Evolutionary conservation across 2,329 filamentous ascomycete genomes (phyloP), one percentile per base, ranked within the genome.

Genomic region (Aspergillus carbonarius): DNA sequence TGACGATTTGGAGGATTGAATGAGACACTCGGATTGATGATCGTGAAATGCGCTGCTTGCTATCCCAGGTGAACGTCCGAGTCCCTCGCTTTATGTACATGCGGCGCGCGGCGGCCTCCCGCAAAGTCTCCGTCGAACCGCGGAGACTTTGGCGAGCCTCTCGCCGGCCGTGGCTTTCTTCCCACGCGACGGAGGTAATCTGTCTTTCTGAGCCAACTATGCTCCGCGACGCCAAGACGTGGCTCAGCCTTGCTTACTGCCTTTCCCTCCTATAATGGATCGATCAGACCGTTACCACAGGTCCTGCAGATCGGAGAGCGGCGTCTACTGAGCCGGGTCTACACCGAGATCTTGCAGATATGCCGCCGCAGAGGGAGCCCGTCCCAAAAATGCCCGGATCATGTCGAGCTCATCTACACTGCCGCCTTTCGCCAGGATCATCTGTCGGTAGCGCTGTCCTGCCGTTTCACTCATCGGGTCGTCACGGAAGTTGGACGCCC

Each of bases 391-490:
- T 8, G 15, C 37, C 3, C 17, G 13, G n/a, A 54, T 13, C 23
- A 54, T 20, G 4, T 23, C 51, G 9, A 18, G 17, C 51, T 54
- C 51, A 7, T 54, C 51, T 13, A 25, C 10, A 44, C 51, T 54
- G 7, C 51, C 51, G 5, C 51, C 51, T 1, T 44, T 23, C 15
- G 39, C 51, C n/a, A 54, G n/a, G 12, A 54, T 32, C 10, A 17
- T 30, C 5, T 7, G 15, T 34, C 39, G 51, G 32, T 54, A 54
- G 25, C 25, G 23, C 15, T 44, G 27, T 15, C 37, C 51, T 5
- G 51, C 51, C 25, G 10, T n/a, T n/a, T 6, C 10, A 20, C 51
- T 54, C 51, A 54, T 54, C 5, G 51, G 51, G 15, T 54, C n/a
- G 9, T 23, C 17, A 6, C 37, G 51, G 12, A 54, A 54, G 13